phyloP scores from a whole-genome alignment of 805 yeast species.

The Yamadazyma endophytica region DNA sequence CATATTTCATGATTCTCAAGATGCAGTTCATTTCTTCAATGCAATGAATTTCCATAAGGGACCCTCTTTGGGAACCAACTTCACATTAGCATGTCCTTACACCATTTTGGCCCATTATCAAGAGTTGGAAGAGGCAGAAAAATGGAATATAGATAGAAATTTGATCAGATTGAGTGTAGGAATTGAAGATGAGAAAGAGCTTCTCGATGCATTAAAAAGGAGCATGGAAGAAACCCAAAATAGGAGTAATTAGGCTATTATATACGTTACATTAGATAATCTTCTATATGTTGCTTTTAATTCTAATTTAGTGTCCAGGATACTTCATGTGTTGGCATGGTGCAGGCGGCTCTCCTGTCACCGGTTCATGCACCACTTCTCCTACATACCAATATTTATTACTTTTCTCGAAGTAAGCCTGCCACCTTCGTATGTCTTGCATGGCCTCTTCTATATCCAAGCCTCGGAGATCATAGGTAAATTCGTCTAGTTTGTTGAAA shows the following conservation, averaged over 20 bases:
- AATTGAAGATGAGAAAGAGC: slow-evolving; percentile 63
- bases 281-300: neutral
- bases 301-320: neutral
- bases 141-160: slow-evolving; percentile 79
- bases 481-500: slow-evolving; percentile 48
- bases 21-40: slow-evolving; percentile 74
- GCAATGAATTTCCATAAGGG: slow-evolving; percentile 72
- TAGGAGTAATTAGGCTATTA: too few relatives aligned
- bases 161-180: slow-evolving; percentile 83
- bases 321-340: slow-evolving; percentile 38
- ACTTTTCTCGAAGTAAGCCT: slow-evolving; percentile 41
- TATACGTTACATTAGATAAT: neutral
- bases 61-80: slow-evolving; percentile 87
- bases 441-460: slow-evolving; percentile 40
- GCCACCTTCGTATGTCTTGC: slow-evolving; percentile 48
- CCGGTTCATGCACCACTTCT: slow-evolving; percentile 40
- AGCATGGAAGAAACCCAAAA: slow-evolving; percentile 40
- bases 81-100: slow-evolving; percentile 87
- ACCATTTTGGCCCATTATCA: slow-evolving; percentile 79
- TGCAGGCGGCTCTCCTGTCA: slow-evolving; percentile 47
- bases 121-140: slow-evolving; percentile 73
- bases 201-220: slow-evolving; percentile 44
- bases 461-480: slow-evolving; percentile 65
- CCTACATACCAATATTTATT: slow-evolving; percentile 63
- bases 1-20: slow-evolving; percentile 57